Evolutionary conservation across 2,329 filamentous ascomycete genomes (phyloP), one percentile per base, ranked within the genome.

Genomic region (Ceratocystis lukuohia): DNA sequence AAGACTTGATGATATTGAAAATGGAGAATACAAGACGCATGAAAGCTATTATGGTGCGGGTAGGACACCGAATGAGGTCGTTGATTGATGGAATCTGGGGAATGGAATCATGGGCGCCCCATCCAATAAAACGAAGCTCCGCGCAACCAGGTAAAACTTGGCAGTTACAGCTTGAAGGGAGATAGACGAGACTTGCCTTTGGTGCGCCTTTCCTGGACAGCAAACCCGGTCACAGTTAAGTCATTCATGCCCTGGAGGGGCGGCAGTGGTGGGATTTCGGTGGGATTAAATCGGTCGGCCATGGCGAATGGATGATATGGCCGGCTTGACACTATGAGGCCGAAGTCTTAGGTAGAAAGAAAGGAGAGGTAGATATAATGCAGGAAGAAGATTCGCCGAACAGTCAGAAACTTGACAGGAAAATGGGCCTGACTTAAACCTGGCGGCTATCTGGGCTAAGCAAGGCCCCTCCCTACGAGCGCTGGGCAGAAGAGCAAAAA

Each of bases 181-280:
- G 17, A 12, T 17, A 33, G 7, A 17, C 53, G 25, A 17, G 15
- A 63, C 59, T 64, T 46, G 65, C 66, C 66, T 56, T 67, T 67
- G 10, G 66, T 67, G 20, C 66, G 56, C 33, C 65, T 67, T 25
- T 67, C 66, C 25, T 67, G 62, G 25, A 67, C 48, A 20, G 56
- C 4, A 25, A 67, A 64, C 41, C 33, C 17, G 5, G 41, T 12
- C 20, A 62, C 37, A 28, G 20, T 33, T 45, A 67, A 61, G 22
- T 65, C 44, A 53, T 30, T 41, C 53, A 57, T 57, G 53, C 12
- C 53, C 22, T 57, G 53, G 22, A 30, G 25, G 15, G 53, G 53
- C 7, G 53, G 53, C 7, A 28, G 22, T 30, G 53, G 53, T 3
- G 53, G 53, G 12, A 57, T 33, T 33, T 57, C 22, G 28, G 53